phyloP scores from a whole-genome alignment of 2,329 filamentous ascomycete species.

The Mycosphaerella sp. region DNA sequence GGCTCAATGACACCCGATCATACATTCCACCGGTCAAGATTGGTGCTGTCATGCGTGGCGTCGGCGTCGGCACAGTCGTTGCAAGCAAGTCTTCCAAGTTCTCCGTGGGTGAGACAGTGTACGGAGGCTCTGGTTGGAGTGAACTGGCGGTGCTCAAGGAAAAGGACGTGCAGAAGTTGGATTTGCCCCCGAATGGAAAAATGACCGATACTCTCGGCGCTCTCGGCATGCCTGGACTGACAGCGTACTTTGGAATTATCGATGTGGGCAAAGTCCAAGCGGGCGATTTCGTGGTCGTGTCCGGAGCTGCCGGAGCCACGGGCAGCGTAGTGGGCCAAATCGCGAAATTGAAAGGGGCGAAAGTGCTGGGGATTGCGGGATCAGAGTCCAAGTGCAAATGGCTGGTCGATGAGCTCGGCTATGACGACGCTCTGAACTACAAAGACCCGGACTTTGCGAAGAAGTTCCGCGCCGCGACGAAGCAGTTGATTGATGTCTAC shows the following conservation, averaged over 20 bases:
- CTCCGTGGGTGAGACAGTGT: constrained; percentile 34
- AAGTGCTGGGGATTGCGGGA: constrained; percentile 60
- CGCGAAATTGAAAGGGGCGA: constrained; percentile 62
- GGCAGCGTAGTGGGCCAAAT: constrained; percentile 72
- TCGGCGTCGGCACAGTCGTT: constrained; percentile 36
- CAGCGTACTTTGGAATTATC: constrained; percentile 68
- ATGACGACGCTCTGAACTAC: constrained; percentile 63
- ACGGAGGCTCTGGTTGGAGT: constrained; percentile 34
- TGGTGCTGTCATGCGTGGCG: constrained; percentile 37
- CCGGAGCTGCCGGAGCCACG: constrained; percentile 70
- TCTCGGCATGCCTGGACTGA: constrained; percentile 60
- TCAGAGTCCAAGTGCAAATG: constrained; percentile 61
- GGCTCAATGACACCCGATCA: constrained; percentile 43
- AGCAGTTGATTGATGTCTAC: constrained; percentile 52
- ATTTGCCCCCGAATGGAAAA: constrained; percentile 21
- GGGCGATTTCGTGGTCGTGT: constrained; percentile 70
- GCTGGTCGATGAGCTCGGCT: constrained; percentile 58
- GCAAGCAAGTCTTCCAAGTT: constrained; percentile 31
- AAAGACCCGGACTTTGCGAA: constrained; percentile 56
- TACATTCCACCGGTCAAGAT: constrained; percentile 43
- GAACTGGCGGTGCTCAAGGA: constrained; percentile 37
- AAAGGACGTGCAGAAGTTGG: constrained; percentile 19
- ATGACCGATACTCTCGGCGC: constrained; percentile 28
- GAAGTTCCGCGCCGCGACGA: constrained; percentile 56
- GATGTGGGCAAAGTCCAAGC: constrained; percentile 61